Conservation (phyloP, 108 stramenopile genomes). For the Chaetoceros muelleri region DNA sequence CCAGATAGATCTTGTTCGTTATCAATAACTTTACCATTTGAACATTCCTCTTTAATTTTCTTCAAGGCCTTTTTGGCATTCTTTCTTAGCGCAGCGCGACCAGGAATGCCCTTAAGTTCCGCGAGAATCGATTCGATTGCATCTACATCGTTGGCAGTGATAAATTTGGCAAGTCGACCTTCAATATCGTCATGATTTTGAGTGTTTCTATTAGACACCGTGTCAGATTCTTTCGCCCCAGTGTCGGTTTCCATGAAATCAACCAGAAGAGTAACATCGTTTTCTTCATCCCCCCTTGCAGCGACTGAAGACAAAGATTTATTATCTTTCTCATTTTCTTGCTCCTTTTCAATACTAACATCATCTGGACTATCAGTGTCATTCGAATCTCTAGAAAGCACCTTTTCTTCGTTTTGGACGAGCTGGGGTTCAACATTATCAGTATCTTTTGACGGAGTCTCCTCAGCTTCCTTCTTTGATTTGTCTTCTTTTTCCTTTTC, state of each 20-base stretch:
- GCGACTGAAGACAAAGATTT: background rate
- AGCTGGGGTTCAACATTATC: conserved; percentile 6
- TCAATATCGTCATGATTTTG: conserved; percentile 26
- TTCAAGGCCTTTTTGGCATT: conserved; percentile 88
- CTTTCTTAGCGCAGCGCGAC: conserved; percentile 70
- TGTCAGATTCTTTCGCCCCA: background rate
- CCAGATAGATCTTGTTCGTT: conserved; percentile 15
- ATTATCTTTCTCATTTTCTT: conserved; percentile 4
- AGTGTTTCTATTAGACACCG: background rate
- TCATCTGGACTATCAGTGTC: background rate
- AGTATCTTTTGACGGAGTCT: conserved; percentile 5
- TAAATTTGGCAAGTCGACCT: conserved; percentile 29
- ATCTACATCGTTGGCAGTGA: conserved; percentile 46
- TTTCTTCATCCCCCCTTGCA: background rate
- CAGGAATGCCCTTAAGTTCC: conserved; percentile 75
- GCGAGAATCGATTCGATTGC: conserved; percentile 64
- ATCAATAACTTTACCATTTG: conserved; percentile 6
- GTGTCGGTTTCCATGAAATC: no score
- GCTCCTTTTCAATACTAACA: background rate
- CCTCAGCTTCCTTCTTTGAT: background rate
- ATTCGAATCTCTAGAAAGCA: background rate
- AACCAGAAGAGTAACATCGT: background rate
- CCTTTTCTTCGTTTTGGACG: background rate
- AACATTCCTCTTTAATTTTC: conserved; percentile 35
- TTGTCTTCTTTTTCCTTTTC: conserved; percentile 23